phyloP scores from a whole-genome alignment of 495 filamentous ascomycete genomes.

The Penicillium taxi region DNA sequence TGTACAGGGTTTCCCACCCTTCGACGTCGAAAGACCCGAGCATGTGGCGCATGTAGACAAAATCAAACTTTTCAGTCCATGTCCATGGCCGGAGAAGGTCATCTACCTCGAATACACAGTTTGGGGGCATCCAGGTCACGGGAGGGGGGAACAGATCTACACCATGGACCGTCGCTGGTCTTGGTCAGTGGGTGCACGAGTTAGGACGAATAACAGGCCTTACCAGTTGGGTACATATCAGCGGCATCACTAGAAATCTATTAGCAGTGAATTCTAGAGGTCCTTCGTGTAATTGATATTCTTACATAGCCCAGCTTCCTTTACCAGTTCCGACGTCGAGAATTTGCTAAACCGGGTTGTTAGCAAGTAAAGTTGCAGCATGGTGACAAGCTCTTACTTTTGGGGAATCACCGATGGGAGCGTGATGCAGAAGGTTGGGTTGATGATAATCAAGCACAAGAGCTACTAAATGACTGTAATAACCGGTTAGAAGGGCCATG shows the following conservation, averaged over 20 bases:
- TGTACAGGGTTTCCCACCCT: slow-evolving; percentile 22
- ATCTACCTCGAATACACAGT: slow-evolving; percentile 26
- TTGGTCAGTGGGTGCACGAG: not conserved
- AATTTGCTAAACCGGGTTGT: not conserved
- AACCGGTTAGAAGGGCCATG: not conserved
- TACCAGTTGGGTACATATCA: slow-evolving; percentile 1
- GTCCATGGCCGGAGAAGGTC: slow-evolving; percentile 24
- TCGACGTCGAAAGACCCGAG: slow-evolving; percentile 13
- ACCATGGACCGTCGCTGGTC: slow-evolving; percentile 13
- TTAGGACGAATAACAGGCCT: not conserved
- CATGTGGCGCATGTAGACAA: slow-evolving; percentile 23
- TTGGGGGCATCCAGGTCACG: slow-evolving; percentile 23
- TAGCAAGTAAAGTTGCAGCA: not conserved
- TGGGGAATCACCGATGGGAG: not conserved
- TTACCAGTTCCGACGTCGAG: slow-evolving; percentile 7
- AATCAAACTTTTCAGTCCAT: slow-evolving; percentile 18
- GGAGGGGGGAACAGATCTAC: slow-evolving; percentile 19
- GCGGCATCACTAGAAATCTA: not conserved
- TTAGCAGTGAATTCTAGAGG: not conserved
- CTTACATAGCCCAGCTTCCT: slow-evolving; percentile 8
- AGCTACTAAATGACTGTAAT: slow-evolving; percentile 2
- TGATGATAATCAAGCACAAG: slow-evolving; percentile 1
- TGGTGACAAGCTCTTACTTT: not conserved
- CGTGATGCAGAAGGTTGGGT: slow-evolving; percentile 1
- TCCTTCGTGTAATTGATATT: not conserved